Conservation (phyloP, 225 moss, liverwort and hornwort genomes). For the Marchantia polymorpha region DNA sequence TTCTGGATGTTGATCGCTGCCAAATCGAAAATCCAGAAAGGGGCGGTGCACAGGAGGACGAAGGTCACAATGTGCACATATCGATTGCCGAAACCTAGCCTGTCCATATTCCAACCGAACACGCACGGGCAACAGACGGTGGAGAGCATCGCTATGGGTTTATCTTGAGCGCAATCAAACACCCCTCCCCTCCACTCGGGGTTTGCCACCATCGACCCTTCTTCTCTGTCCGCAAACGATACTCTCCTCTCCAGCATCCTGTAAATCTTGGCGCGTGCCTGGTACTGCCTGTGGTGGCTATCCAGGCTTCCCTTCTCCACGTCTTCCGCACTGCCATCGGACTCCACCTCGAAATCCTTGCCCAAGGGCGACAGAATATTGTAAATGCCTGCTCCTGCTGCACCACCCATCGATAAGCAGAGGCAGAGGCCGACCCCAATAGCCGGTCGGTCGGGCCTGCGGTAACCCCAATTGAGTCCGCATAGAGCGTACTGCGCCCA, state of each 20-base stretch:
- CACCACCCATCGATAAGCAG: constrained; percentile 58
- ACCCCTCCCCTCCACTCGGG: constrained; percentile 86
- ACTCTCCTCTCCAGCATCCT: constrained; percentile 68
- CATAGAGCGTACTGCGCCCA: constrained; percentile 77
- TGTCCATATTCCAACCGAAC: constrained; percentile 86
- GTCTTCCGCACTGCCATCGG: constrained; percentile 28
- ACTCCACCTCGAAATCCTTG: constrained; percentile 55
- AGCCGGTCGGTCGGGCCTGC: constrained; percentile 67
- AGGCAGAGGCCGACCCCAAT: constrained; percentile 73
- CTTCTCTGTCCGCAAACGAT: constrained; percentile 68
- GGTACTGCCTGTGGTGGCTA: constrained; percentile 32
- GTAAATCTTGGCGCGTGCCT: constrained; percentile 50
- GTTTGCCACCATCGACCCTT: constrained; percentile 44
- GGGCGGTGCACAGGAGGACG: constrained; percentile 67
- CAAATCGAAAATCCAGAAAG: constrained; percentile 77
- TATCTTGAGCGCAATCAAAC: constrained; percentile 54
- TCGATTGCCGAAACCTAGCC: constrained; percentile 94
- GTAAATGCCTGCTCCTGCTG: constrained; percentile 78
- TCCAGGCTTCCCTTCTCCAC: constrained; percentile 19
- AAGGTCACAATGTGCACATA: constrained; percentile 82
- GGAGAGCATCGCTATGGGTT: constrained; percentile 61
- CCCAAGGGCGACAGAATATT: constrained; percentile 72
- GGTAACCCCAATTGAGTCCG: constrained; percentile 89
- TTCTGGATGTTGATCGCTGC: constrained; percentile 78
- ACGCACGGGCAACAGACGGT: constrained; percentile 70